phyloP scores from a whole-genome alignment of 768 basidiomycete genomes.

The Clavaria fumosa region DNA sequence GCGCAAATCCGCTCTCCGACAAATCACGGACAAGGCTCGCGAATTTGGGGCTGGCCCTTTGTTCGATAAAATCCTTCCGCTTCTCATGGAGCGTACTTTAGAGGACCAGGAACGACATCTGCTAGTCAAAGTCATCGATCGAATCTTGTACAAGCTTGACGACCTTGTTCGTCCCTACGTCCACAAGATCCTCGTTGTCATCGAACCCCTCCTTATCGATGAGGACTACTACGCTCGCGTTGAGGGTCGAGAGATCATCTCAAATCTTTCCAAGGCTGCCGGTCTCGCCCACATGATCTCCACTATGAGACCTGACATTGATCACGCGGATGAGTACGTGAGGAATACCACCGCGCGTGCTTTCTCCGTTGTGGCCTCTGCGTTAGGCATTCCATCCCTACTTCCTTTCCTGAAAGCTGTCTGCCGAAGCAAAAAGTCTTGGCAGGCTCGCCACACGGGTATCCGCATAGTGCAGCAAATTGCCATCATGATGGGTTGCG shows the following conservation, averaged over 20 bases:
- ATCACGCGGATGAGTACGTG: slow-evolving; percentile 98
- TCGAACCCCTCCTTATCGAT: slow-evolving; percentile 96
- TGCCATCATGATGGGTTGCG: slow-evolving; percentile 99
- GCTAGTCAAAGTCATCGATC: slow-evolving; percentile 97
- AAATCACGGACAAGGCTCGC: slow-evolving; percentile 98
- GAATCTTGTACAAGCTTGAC: slow-evolving; percentile 96
- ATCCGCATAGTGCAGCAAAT: slow-evolving; percentile 99
- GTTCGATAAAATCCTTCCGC: slow-evolving; percentile 95
- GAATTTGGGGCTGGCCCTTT: slow-evolving; percentile 97
- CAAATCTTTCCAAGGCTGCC: slow-evolving; percentile 94
- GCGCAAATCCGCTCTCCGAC: slow-evolving; percentile 90
- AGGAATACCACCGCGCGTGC: slow-evolving; percentile 98
- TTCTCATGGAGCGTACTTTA: slow-evolving; percentile 94
- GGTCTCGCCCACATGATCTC: slow-evolving; percentile 99
- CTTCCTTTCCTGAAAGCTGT: slow-evolving; percentile 98
- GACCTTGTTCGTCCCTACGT: slow-evolving; percentile 98
- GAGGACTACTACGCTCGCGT: slow-evolving; percentile 95
- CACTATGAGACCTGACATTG: slow-evolving; percentile 99
- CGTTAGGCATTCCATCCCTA: slow-evolving; percentile 92
- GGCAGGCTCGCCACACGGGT: slow-evolving; percentile 98
- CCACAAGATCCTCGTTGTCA: slow-evolving; percentile 98
- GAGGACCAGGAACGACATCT: slow-evolving; percentile 98
- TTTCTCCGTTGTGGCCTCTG: slow-evolving; percentile 97
- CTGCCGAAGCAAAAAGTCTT: slow-evolving; percentile 97
- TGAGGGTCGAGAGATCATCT: slow-evolving; percentile 98